Base-by-base conservation (phyloP, 2,329 filamentous ascomycete species). In the Bimuria novae-zelandiae region DNA sequence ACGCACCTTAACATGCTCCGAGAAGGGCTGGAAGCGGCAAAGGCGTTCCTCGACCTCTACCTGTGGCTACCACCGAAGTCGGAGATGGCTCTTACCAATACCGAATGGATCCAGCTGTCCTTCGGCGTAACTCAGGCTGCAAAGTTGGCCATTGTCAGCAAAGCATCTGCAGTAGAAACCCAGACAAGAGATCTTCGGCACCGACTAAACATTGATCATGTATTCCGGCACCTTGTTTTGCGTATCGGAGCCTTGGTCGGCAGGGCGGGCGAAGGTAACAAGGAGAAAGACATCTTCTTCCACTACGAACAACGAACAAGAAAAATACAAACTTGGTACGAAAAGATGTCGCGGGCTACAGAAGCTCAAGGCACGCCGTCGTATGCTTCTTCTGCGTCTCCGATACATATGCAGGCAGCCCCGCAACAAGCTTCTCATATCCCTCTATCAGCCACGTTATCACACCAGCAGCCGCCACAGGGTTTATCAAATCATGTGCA, bases 31-130 rank as follows among this genome's bases (percentile, higher is more conserved):
- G 67, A 68, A 56, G 57, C 61, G 7, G 62, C 64, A 16, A 68
- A 65, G 27, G 64, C 62, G 2, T 69, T 68, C 49, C 61, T 74
- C 3, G 65, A 70, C n/a, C 54, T 68, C 10, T 74, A 73, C 32
- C 49, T 75, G 4, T 67, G 64, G 39, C 59, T 77, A 1, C 73
- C 74, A 3, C 59, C 66, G 4, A 65, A 67, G 30, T 62, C 66
- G 6, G 75, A 77, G 49, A 62, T 69, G 39, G 59, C 60, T 1
- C 65, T 76, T 16, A 76, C 70, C 30, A 76, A 77, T 44, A 62
- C 71, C 1, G 67, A 76, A 52, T 77, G 75, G 74, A 63, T 77
- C 2, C 75, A 77, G 52, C 47, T 76, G 14, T 72, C 67, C 4
- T 76, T 76, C 50, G 67, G 63, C 23, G 56, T 68, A 7, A 71